These are phyloP conservation scores for Saccharomycopsis fermentans DNA, from an alignment of 805 yeast genomes.

Conservation along the genomic window DNA sequence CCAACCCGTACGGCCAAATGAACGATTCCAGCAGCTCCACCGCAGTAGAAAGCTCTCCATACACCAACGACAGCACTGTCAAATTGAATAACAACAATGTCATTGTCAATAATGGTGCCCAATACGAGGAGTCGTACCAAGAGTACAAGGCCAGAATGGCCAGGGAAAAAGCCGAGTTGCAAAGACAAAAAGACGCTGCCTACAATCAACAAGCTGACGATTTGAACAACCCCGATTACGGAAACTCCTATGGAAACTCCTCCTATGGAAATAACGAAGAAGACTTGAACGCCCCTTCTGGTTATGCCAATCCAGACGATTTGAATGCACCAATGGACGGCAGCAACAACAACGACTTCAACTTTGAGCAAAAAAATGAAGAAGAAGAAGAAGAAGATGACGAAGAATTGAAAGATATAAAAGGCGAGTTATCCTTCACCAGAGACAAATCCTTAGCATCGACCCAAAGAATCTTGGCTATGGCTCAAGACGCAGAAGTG, in stretches of 20 bases:
- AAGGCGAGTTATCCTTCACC: slow-evolving; percentile 69
- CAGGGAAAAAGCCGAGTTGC: background rate
- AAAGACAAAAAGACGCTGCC: background rate
- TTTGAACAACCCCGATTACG: slow-evolving; percentile 18
- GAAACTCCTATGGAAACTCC: no score
- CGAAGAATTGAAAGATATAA: slow-evolving; percentile 80
- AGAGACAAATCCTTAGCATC: slow-evolving; percentile 82
- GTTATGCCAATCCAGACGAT: slow-evolving; percentile 22
- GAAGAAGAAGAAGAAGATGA: slow-evolving; percentile 51
- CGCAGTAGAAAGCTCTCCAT: background rate
- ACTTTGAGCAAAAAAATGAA: slow-evolving; percentile 21
- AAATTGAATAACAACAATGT: background rate
- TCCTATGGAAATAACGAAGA: slow-evolving; percentile 19
- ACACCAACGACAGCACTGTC: background rate
- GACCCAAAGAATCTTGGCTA: slow-evolving; percentile 69
- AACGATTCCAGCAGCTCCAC: background rate
- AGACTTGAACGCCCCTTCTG: slow-evolving; percentile 22
- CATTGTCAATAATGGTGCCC: background rate
- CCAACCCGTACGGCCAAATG: background rate
- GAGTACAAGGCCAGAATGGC: slow-evolving; percentile 13
- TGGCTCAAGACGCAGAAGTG: slow-evolving; percentile 63
- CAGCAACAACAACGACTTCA: slow-evolving; percentile 2
- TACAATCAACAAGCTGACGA: slow-evolving; percentile 22
- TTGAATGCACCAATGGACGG: slow-evolving; percentile 23
- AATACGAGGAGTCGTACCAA: slow-evolving; percentile 14